Percentiles rank a stretch among this genome's conserved stretches.
Conservation (phyloP, 1,284 basidiomycete genomes). For the Ustilago nuda region DNA sequence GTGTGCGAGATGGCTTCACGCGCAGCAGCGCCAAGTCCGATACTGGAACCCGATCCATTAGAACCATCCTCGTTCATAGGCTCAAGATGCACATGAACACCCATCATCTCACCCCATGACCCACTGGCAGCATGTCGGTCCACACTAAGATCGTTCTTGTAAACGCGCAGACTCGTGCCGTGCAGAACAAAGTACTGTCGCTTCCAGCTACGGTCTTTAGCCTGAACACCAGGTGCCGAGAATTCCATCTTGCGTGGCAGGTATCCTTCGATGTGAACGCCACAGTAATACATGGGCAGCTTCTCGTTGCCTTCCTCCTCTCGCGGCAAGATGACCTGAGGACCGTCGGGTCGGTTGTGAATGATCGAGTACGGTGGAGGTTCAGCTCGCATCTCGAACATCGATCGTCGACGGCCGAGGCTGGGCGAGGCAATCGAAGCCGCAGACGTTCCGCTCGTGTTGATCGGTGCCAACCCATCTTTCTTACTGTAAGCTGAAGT, state of each 20-base stretch:
- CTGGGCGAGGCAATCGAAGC: slow-evolving; percentile 40
- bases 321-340: slow-evolving; percentile 57
- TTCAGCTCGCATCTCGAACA: slow-evolving; percentile 62
- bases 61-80: slow-evolving; percentile 62
- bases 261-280: slow-evolving; percentile 84
- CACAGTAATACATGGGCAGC: slow-evolving; percentile 85
- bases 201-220: slow-evolving; percentile 91
- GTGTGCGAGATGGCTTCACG: slow-evolving; percentile 50
- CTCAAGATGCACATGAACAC: slow-evolving; percentile 58
- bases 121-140: slow-evolving; percentile 67
- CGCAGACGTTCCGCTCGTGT: slow-evolving; percentile 19
- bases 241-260: slow-evolving; percentile 98
- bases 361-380: slow-evolving; percentile 65
- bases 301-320: slow-evolving; percentile 80
- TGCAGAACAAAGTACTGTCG: slow-evolving; percentile 89
- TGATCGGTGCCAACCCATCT: slow-evolving; percentile 28
- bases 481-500: slow-evolving; percentile 37
- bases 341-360: slow-evolving; percentile 60
- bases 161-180: slow-evolving; percentile 88
- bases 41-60: slow-evolving; percentile 26
- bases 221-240: slow-evolving; percentile 82
- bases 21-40: slow-evolving; percentile 41
- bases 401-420: slow-evolving; percentile 57
- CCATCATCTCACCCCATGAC: slow-evolving; percentile 68
- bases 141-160: slow-evolving; percentile 73